Conservation (phyloP, 331 rosid genomes). For the Arachis monticola region DNA sequence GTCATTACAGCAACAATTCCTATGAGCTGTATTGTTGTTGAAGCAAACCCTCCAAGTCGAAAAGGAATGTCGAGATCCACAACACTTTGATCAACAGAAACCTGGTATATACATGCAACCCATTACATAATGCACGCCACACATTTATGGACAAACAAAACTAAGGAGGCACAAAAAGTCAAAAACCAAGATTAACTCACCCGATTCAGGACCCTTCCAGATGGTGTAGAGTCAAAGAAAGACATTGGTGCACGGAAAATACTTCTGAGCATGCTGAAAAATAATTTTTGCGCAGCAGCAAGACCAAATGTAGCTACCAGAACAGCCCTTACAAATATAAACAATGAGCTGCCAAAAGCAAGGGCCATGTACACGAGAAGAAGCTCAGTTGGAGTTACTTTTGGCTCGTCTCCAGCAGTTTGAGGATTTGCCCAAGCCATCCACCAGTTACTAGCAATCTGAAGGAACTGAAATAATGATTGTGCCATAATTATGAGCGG, state of each 20-base stretch:
- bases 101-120: slow-evolving; percentile 54
- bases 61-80: slow-evolving; percentile 99
- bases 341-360: slow-evolving; percentile 96
- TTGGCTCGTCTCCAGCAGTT: slow-evolving; percentile 89
- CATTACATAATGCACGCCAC: slow-evolving; percentile 36
- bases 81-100: slow-evolving; percentile 93
- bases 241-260: slow-evolving; percentile 94
- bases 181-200: slow-evolving; percentile 53
- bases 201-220: slow-evolving; percentile 96
- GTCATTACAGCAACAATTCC: slow-evolving; percentile 96
- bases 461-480: slow-evolving; percentile 92
- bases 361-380: slow-evolving; percentile 71
- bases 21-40: slow-evolving; percentile 88
- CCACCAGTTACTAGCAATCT: slow-evolving; percentile 99
- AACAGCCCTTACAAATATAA: slow-evolving; percentile 81
- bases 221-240: slow-evolving; percentile 96
- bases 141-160: neutral
- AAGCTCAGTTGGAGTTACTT: slow-evolving; percentile 80
- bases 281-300: slow-evolving; percentile 88
- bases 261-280: slow-evolving; percentile 84
- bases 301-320: slow-evolving; percentile 94
- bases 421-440: slow-evolving; percentile 99
- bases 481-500: slow-evolving; percentile 92
- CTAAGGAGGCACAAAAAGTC: neutral
- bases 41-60: slow-evolving; percentile 94